Evolutionary conservation across 768 basidiomycete species (phyloP), one percentile per base, ranked within the genome.

Genomic region (Vararia minispora): DNA sequence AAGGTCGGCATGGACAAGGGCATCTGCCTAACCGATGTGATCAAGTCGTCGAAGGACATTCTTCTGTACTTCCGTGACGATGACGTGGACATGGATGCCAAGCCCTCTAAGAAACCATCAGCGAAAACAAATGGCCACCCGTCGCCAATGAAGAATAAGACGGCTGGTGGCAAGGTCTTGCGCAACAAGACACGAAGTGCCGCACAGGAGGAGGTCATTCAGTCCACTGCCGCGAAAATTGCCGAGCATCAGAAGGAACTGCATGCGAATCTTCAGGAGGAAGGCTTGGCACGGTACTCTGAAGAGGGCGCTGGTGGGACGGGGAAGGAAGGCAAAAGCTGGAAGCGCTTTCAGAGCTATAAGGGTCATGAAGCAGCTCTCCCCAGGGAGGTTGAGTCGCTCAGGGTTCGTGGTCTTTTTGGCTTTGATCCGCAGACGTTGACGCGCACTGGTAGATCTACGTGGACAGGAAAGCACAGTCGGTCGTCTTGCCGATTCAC

Each of bases 281-380:
- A 82, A 29, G 95, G 94, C 12, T 52, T 97, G 28, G 72, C 80
- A 42, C 81, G 75, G 53, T 95, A 77, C 55, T 83, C 86, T 1
- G 86, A 87, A 51, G 83, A 80, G 39, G 86, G 80, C 6, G 79
- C 72, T 24, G 85, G 75, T 0, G 63, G 65, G 16, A 72, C 72
- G 28, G 82, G 80, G 11, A 89, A 87, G 49, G 81, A 91, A 52
- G 88, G 87, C 26, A 97, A 98, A 57, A 74, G 78, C 11, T 92
- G 91, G 83, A 94, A 92, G 57, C 76, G 79, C 44, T 98, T 94
- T 65, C 89, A 89, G 63, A 94, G 90, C 50, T 99, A 97, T 61
- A 90, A 90, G 60, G 84, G 92, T 24, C n/a, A n/a, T n/a, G 94
- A 99, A 53, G 86, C 71, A 11, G 92, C 81, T 35, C 58, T 98